A percentile compares a stretch with the other conserved stretches of the same genome.
These are phyloP conservation scores for Pseudevernia furfuracea DNA, from an alignment of 495 filamentous ascomycete species.

Conservation along the genomic window DNA sequence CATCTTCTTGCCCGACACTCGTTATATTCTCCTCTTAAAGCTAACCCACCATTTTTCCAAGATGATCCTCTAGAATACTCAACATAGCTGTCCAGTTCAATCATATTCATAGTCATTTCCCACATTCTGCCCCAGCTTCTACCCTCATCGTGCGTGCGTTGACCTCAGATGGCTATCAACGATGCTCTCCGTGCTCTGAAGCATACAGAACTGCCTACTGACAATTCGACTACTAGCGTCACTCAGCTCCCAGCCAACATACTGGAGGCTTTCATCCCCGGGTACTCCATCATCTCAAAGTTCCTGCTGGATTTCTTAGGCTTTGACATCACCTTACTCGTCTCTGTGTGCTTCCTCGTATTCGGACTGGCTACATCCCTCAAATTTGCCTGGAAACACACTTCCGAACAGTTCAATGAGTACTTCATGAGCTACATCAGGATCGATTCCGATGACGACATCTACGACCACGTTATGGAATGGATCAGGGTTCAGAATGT, in stretches of 20 bases:
- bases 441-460: conserved; percentile 50
- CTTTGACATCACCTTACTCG: conserved; percentile 64
- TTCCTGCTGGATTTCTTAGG: conserved; percentile 52
- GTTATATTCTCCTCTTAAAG: background rate
- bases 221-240: conserved; percentile 27
- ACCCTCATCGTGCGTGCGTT: background rate
- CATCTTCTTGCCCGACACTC: background rate
- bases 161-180: conserved; percentile 17
- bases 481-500: conserved; percentile 51
- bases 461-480: conserved; percentile 52
- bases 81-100: background rate
- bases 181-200: conserved; percentile 19
- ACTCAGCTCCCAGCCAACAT: conserved; percentile 35
- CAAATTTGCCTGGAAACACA: conserved; percentile 42
- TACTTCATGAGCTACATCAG: conserved; percentile 50
- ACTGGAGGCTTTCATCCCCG: conserved; percentile 68
- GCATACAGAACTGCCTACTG: conserved; percentile 7
- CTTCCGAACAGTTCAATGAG: conserved; percentile 34
- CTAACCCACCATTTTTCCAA: background rate
- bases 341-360: conserved; percentile 48
- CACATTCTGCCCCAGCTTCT: background rate
- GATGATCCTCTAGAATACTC: background rate
- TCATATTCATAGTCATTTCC: background rate
- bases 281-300: conserved; percentile 57
- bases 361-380: conserved; percentile 44